Evolutionary conservation across 768 basidiomycete genomes (phyloP).

Genomic region (Tricholoma flavovirens): DNA sequence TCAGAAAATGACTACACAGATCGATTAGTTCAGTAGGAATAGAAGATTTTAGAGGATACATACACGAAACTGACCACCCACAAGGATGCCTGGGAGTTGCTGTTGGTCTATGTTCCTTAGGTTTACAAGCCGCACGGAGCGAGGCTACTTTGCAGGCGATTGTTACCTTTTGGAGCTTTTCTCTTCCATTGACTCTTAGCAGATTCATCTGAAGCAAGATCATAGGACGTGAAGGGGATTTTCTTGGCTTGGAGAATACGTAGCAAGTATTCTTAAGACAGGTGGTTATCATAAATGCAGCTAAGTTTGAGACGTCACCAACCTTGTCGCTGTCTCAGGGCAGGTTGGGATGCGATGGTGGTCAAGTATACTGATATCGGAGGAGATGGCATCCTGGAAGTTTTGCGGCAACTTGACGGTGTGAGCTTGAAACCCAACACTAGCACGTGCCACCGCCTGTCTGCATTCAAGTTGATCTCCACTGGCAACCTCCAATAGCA

Average conservation of each 20-base stretch:
- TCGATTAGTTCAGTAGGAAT: conserved; percentile 5
- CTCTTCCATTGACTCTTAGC: conserved; percentile 79
- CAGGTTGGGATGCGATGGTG: conserved; percentile 81
- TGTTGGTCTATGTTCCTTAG: conserved; percentile 57
- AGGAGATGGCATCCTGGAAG: conserved; percentile 59
- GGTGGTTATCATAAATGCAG: conserved; percentile 1
- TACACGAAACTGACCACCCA: conserved; percentile 75
- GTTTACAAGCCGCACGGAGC: background rate
- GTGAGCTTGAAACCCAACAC: too few relatives aligned
- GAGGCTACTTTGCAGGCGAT: background rate
- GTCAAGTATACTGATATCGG: conserved; percentile 81
- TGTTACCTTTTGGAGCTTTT: conserved; percentile 62
- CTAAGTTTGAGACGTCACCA: background rate
- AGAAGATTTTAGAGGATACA: conserved; percentile 22
- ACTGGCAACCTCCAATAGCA: too few relatives aligned
- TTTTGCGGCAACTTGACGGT: background rate
- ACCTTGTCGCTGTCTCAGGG: conserved; percentile 79
- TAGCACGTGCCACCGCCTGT: too few relatives aligned
- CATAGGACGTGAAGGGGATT: conserved; percentile 75
- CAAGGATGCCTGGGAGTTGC: conserved; percentile 77
- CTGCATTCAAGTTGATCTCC: background rate
- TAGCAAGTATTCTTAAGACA: conserved; percentile 62
- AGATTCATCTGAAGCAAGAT: conserved; percentile 78
- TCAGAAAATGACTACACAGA: conserved; percentile 55
- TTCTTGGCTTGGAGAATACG: conserved; percentile 84